Evolutionary conservation across 2,329 filamentous ascomycete genomes (phyloP).

Genomic region (Cryphonectria nitschkei): DNA sequence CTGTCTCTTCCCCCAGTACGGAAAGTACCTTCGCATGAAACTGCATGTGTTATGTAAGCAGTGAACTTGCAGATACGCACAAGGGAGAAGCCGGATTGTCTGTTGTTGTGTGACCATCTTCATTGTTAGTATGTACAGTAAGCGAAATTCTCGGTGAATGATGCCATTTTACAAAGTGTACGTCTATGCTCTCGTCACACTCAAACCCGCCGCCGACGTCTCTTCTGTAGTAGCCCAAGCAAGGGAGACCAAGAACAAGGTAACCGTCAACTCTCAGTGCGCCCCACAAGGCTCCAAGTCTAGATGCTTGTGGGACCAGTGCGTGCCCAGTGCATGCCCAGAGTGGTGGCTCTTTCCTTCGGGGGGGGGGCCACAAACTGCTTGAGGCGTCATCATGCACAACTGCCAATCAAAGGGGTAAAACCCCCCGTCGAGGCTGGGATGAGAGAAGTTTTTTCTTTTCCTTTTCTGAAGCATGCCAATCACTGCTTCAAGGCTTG

Average conservation of each 20-base stretch:
- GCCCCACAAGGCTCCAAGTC: constrained; percentile 14
- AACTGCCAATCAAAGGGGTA: background rate
- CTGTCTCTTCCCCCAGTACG: background rate
- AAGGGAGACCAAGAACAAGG: background rate
- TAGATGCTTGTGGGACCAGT: background rate
- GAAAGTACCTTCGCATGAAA: too few relatives aligned
- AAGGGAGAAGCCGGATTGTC: background rate
- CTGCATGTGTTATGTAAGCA: background rate
- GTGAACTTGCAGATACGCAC: background rate
- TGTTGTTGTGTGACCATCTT: background rate
- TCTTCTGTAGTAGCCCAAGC: background rate
- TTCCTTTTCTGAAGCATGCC: background rate
- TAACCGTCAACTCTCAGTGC: background rate
- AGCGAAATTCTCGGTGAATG: background rate
- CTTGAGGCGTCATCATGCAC: background rate
- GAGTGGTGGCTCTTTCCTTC: background rate
- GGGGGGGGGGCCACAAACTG: too few relatives aligned
- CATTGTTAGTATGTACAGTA: background rate
- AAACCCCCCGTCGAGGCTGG: constrained; percentile 7
- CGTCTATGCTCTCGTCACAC: too few relatives aligned
- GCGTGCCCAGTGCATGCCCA: background rate
- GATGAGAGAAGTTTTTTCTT: constrained; percentile 8
- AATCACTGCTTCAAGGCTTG: background rate
- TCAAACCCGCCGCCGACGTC: too few relatives aligned
- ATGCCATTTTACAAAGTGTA: background rate